phyloP scores from a whole-genome alignment of 305 asterid species.

The Solanum hybrid region DNA sequence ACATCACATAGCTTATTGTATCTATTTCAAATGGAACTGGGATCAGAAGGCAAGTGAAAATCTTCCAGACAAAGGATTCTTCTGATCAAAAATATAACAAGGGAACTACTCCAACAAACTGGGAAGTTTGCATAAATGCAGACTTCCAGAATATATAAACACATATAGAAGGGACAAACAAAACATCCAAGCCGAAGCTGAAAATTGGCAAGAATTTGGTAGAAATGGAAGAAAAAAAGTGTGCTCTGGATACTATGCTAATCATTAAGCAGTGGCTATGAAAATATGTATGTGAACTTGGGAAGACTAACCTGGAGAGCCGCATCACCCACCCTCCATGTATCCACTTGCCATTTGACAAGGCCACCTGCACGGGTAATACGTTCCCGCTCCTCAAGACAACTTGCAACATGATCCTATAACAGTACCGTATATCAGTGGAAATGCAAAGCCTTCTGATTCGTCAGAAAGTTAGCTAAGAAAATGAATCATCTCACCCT shows the following conservation, averaged over 20 bases:
- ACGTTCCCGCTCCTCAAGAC: slow-evolving; percentile 78
- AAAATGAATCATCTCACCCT: slow-evolving; percentile 45
- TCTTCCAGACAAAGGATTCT: not conserved
- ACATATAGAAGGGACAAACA: not conserved
- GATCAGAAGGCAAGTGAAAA: not conserved
- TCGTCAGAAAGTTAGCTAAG: not conserved
- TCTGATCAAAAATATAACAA: not conserved
- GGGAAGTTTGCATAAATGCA: not conserved
- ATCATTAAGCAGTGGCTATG: not conserved
- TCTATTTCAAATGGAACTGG: not conserved
- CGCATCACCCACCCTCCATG: slow-evolving; percentile 90
- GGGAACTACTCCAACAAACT: not conserved
- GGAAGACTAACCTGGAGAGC: slow-evolving; percentile 74
- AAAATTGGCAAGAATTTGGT: not conserved
- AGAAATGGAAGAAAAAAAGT: no score
- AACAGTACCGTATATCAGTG: slow-evolving; percentile 13
- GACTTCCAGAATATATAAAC: not conserved
- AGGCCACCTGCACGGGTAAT: slow-evolving; percentile 51
- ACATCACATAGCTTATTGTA: not conserved
- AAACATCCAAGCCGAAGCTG: not conserved
- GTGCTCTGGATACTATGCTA: not conserved
- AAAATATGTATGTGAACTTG: not conserved
- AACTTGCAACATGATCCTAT: slow-evolving; percentile 89
- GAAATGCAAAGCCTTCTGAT: not conserved
- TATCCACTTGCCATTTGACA: slow-evolving; percentile 80